phyloP scores from a whole-genome alignment of 1,284 basidiomycete genomes.

The Lentinus polychrous region DNA sequence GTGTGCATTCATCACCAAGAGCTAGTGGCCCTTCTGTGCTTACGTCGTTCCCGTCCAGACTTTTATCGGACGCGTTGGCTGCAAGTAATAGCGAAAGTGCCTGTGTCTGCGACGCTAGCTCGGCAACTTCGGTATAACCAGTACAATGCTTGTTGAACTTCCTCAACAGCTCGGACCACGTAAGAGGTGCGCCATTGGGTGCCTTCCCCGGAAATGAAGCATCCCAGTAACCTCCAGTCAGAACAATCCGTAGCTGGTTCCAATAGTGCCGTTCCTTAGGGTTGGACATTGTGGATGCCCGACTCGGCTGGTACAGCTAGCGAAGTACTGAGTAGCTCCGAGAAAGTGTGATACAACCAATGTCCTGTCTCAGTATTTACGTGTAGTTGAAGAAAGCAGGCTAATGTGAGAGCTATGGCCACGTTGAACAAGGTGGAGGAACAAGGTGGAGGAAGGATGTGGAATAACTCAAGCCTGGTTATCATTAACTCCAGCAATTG shows the following conservation, averaged over 20 bases:
- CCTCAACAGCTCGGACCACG: constrained; percentile 77
- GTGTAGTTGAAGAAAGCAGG: not conserved
- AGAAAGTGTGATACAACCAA: not conserved
- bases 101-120: constrained; percentile 62
- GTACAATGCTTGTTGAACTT: constrained; percentile 86
- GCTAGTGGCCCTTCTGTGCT: constrained; percentile 32
- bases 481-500: too few species aligned
- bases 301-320: not conserved
- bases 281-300: constrained; percentile 27
- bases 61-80: constrained; percentile 29
- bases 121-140: constrained; percentile 51
- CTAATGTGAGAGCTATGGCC: not conserved
- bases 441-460: too few species aligned
- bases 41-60: constrained; percentile 36
- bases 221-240: constrained; percentile 68
- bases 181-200: constrained; percentile 47
- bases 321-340: not conserved
- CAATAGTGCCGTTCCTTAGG: constrained; percentile 69
- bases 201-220: constrained; percentile 53
- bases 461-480: too few species aligned
- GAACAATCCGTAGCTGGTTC: constrained; percentile 57
- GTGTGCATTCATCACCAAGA: constrained; percentile 47
- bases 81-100: constrained; percentile 54
- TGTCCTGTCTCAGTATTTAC: too few species aligned
- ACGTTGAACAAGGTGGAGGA: not conserved